Evolutionary conservation across 352 stramenopile species (phyloP), one percentile per base, ranked within the genome.

Genomic region (Pythium aquatile): DNA sequence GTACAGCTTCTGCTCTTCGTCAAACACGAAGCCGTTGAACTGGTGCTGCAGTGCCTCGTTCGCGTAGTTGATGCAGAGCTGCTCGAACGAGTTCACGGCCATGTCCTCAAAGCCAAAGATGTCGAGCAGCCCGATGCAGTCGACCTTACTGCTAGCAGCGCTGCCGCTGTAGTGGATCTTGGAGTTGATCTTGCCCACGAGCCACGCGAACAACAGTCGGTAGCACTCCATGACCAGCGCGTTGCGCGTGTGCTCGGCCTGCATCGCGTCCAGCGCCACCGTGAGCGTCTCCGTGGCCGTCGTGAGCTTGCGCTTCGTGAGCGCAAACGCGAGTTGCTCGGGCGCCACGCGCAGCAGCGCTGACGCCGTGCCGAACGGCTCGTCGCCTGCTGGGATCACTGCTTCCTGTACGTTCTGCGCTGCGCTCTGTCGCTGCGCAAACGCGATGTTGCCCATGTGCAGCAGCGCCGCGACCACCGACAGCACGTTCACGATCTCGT

Each of bases 181-280:
- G 54, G 80, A 75, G 75, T 98, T 98, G 61, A 98, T 87, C 11
- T 80, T 78, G 7, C 77, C 76, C 35, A 99, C 96, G 47, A 99
- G 84, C 94, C 94, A 99, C 44, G 97, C 82, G 63, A 98, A 98
- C 5, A 98, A 71, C 53, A 93, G 69, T 10, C 89, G 78, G 70
- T 98, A 98, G 54, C 94, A 84, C 69, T 94, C 90, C 86, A 98
- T 98, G 11, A 89, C 82, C 10, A 98, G 76, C 26, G 90, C 93
- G 59, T 98, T 89, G 26, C 92, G 79, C 10, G 84, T 92, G 66
- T 97, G 80, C 14, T 79, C 72, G 42, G 87, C 81, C 46, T 94
- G 84, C 4, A 62, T 59, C 2, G 83, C 78, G 29, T 91, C 80
- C 49, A 93, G 74, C 24, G 73, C 76, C 5, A 95, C 83, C 11